Evolutionary conservation across 257 asterid species (phyloP).

Genomic region (Solanum ossicruentum): DNA sequence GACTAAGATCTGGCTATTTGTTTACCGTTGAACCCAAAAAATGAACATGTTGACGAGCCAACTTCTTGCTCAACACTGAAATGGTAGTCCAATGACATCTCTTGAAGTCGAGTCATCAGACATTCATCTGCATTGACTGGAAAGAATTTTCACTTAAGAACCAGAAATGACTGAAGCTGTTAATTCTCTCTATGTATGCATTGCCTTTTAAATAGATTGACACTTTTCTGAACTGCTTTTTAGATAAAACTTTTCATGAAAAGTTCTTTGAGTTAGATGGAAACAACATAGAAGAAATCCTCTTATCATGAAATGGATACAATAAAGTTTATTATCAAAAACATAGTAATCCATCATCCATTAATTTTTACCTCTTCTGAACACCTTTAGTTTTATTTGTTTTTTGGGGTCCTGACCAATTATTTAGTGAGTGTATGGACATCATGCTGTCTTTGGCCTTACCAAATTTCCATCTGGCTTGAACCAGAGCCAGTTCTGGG

Average conservation of each 20-base stretch:
- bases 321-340: not conserved
- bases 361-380: not conserved
- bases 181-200: not conserved
- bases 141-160: constrained; percentile 1
- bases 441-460: constrained; percentile 4
- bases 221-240: not conserved
- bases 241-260: not conserved
- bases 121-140: constrained; percentile 71
- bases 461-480: constrained; percentile 98
- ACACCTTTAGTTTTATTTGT: not conserved
- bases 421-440: not conserved
- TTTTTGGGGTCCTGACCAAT: not conserved
- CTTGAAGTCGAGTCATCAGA: constrained; percentile 66
- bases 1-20: not conserved
- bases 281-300: not conserved
- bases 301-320: not conserved
- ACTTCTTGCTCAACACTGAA: constrained; percentile 73
- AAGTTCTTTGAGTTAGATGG: not conserved
- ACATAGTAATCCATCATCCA: not conserved
- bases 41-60: constrained; percentile 64
- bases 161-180: not conserved
- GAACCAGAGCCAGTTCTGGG: constrained; percentile 86
- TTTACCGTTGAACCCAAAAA: constrained; percentile 62
- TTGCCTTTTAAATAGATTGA: not conserved
- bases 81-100: constrained; percentile 65